Base-by-base conservation (phyloP, 768 basidiomycete genomes). In the Gautieria morchelliformis region DNA sequence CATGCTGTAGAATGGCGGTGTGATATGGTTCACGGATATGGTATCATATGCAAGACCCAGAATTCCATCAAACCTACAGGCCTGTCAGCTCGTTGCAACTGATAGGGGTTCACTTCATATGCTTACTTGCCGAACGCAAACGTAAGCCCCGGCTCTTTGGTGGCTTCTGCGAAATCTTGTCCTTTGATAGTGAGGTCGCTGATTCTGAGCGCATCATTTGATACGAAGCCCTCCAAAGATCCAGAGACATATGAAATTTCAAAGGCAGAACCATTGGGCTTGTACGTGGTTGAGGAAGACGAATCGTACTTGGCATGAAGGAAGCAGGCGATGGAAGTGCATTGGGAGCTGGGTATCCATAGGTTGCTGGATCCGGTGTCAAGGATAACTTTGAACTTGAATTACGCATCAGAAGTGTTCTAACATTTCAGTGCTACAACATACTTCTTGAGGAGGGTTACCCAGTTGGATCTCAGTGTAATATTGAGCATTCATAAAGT, bases 401-500 rank as follows among this genome's bases (percentile, higher is more conserved):
- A 47, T 56, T 52, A 37, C 57, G 39, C 53, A 59, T 15, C n/a
- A 15, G 39, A n/a, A n/a, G 45, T 35, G 52, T 27, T 42, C 10
- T 17, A 39, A n/a, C 4, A 27, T 46, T 46, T 15, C 37, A 53
- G 2, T 15, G 52, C 12, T 49, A 56, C 30, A 44, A 72, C 84
- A 68, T 69, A 88, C 87, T 4, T 66, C 73, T 71, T 98, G 95
- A 37, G 92, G 79, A 20, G 95, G 95, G 0, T 75, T 79, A 15
- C 95, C 95, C 55, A 97, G 69, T 1, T 75, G 67, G 59, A 98
- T 95, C 61, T 93, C 88, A 19, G 93, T 80, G 68, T 80, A 99
- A 73, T 99, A 98, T 70, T 99, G 94, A 37, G 96, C 94, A 69
- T 98, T 98, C 84, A 94, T 84, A 74, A 91, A 98, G 77, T 97